A percentile compares a stretch with the other conserved stretches of the same genome.
phyloP scores from a whole-genome alignment of 129 eudicot genomes.

The Saposhnikovia divaricata region DNA sequence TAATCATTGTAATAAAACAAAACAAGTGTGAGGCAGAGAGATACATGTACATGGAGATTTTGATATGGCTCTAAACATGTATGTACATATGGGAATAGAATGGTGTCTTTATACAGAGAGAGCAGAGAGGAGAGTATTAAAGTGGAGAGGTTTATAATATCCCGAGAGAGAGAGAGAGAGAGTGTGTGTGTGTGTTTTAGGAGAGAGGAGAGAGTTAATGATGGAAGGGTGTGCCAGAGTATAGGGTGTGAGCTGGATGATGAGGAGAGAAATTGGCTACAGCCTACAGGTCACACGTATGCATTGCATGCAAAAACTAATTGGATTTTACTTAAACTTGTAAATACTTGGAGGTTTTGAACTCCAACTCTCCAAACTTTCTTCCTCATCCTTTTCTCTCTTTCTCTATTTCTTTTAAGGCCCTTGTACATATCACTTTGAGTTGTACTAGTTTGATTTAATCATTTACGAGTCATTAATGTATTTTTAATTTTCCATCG shows the following conservation, averaged over 20 bases:
- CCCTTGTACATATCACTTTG: not conserved
- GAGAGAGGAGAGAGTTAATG: not conserved
- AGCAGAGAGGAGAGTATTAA: not conserved
- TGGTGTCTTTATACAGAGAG: not conserved
- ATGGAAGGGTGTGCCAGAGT: conserved; percentile 25
- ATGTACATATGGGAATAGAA: not conserved
- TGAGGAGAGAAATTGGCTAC: not conserved
- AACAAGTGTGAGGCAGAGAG: not conserved
- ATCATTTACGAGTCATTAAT: too few species aligned
- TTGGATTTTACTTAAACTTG: not conserved
- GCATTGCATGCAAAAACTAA: not conserved
- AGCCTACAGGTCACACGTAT: conserved; percentile 18
- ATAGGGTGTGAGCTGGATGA: conserved; percentile 1
- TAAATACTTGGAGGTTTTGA: not conserved
- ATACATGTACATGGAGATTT: not conserved
- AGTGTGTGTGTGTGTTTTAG: not conserved
- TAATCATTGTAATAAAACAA: conserved; percentile 3
- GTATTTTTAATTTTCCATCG: too few species aligned
- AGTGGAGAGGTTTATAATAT: not conserved
- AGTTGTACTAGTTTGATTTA: too few species aligned
- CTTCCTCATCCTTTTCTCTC: not conserved
- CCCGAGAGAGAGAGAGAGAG: not conserved
- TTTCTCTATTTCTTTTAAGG: not conserved
- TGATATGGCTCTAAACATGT: not conserved
- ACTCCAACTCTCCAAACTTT: not conserved